Evolutionary conservation across 345 rosid genomes (phyloP), one percentile per base, ranked within the genome.

Genomic region (Salix dunnii): DNA sequence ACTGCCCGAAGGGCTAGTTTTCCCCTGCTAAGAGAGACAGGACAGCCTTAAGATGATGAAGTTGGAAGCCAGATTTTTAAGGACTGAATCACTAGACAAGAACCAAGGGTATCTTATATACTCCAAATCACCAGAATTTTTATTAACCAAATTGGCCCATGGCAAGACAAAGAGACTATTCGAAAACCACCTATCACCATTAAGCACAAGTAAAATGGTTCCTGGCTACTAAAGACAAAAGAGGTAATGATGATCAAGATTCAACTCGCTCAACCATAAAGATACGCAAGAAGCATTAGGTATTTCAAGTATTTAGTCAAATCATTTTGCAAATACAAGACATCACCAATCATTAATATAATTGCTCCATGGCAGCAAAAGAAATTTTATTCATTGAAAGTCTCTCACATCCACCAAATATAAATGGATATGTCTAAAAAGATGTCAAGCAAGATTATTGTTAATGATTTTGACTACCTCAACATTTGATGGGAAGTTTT

Each of bases 391-490:
- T 17, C 17, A 64, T 33, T 1, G 30, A 18, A 30, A 14, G n/a
- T 3, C 21, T 21, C 53, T 68, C 30, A 68, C 43, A 27, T 51
- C 36, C 40, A 42, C 30, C 23, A n/a, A 31, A 33, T 9, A 58
- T 53, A 30, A 14, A 33, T 30, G 43, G 9, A 71, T 28, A 31
- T 33, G 4, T 30, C 6, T 14, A 71, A 36, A 6, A 25, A 31
- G 20, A 10, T 43, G 14, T 21, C 21, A 43, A 30, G 33, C 30
- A 49, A 35, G 78, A 82, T 55, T 23, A 68, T 33, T 53, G 58
- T 7, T 5, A n/a, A 20, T 42, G 28, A 25, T 46, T 73, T 79
- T 58, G 42, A 63, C 35, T 84, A 90, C 97, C 97, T 90, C 94
- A 55, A 67, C 76, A 79, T 76, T 72, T 25, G 83, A 76, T 66